These are phyloP conservation scores for Rhizophagus clarus DNA, from an alignment of 192 early-diverging fungal genomes.

Conservation along the genomic window DNA sequence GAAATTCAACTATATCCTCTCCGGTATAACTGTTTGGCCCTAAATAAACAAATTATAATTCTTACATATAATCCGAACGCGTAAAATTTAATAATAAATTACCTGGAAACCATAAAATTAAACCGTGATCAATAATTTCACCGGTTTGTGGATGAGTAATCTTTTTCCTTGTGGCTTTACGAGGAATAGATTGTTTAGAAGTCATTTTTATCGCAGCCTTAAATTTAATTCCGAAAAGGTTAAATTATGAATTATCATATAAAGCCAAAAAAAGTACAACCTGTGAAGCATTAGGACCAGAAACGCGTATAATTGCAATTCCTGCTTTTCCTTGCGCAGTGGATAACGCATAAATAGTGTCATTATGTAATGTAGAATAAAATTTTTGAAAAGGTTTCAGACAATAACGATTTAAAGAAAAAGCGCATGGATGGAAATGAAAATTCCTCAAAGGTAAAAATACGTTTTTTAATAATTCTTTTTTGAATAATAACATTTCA, in stretches of 20 bases:
- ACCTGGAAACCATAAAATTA: conserved; percentile 63
- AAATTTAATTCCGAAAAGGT: neutral
- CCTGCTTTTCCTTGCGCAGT: conserved; percentile 76
- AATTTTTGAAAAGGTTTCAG: neutral
- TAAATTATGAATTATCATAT: neutral
- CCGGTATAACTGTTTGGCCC: conserved; percentile 73
- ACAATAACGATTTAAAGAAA: neutral
- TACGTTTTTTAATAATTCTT: neutral
- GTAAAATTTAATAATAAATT: neutral
- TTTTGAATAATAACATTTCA: too few relatives aligned
- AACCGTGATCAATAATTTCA: conserved; percentile 59
- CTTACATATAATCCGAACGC: neutral
- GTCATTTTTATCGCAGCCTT: conserved; percentile 2
- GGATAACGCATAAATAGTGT: conserved; percentile 77
- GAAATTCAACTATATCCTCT: conserved; percentile 75
- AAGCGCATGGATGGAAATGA: neutral
- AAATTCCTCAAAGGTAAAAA: neutral
- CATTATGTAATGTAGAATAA: neutral
- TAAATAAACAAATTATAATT: conserved; percentile 21
- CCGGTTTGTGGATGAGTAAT: conserved; percentile 47
- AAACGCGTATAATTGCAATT: conserved; percentile 75
- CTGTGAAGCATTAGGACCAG: conserved; percentile 55
- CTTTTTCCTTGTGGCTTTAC: conserved; percentile 46
- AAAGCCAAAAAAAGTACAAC: conserved; percentile 36
- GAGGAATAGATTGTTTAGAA: conserved; percentile 38